Evolutionary conservation across 306 rosid genomes (phyloP).

Genomic region (Fragaria ananassa): DNA sequence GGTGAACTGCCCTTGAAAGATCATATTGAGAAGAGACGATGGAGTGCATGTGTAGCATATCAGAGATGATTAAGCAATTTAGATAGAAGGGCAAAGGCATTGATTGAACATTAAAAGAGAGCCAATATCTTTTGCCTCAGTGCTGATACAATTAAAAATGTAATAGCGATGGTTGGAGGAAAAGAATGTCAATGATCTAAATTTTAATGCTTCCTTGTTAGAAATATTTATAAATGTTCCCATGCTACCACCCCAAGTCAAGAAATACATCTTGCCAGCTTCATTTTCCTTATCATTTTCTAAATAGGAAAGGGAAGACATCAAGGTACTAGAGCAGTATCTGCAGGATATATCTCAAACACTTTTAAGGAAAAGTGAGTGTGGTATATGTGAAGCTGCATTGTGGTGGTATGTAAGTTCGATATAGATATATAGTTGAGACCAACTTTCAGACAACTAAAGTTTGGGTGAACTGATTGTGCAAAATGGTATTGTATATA

Average conservation of each 20-base stretch:
- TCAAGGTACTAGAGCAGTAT: too few relatives aligned
- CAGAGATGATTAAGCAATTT: not conserved
- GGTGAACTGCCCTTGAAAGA: not conserved
- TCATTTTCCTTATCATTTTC: not conserved
- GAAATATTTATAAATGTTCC: not conserved
- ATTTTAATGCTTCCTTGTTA: not conserved
- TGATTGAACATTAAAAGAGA: not conserved
- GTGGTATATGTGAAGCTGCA: not conserved
- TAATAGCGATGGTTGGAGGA: not conserved
- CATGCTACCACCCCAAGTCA: not conserved
- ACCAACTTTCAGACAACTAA: not conserved
- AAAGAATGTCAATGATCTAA: not conserved
- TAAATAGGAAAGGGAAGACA: not conserved
- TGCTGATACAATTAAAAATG: not conserved
- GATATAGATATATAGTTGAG: not conserved
- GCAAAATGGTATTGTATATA: not conserved
- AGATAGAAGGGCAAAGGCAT: not conserved
- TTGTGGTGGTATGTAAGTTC: not conserved
- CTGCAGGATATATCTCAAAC: not conserved
- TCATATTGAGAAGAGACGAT: not conserved
- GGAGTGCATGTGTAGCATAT: not conserved
- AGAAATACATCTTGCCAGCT: not conserved
- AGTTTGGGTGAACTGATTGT: not conserved
- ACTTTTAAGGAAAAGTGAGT: not conserved
- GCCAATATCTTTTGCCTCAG: not conserved